Evolutionary conservation across 768 basidiomycete species (phyloP).

Genomic region (Suillus cothurnatus): DNA sequence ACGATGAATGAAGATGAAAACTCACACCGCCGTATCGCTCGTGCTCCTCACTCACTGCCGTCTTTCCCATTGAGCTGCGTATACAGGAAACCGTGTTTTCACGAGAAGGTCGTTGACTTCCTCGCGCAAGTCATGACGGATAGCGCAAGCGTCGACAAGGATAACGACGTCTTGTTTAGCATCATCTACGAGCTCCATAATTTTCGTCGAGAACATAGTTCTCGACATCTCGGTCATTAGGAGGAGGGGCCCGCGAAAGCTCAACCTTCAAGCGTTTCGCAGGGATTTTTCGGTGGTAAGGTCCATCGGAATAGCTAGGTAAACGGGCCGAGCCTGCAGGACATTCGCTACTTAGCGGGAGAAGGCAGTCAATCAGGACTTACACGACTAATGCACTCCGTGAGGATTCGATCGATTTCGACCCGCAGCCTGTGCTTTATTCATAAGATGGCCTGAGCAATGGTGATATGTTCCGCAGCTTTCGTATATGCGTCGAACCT

Average conservation of each 20-base stretch:
- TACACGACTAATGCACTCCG: constrained; percentile 63
- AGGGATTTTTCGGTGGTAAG: constrained; percentile 69
- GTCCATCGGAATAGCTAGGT: constrained; percentile 85
- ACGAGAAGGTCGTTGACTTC: constrained; percentile 65
- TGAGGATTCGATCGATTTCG: constrained; percentile 80
- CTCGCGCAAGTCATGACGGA: constrained; percentile 66
- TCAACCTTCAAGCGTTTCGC: constrained; percentile 62
- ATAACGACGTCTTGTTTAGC: constrained; percentile 67
- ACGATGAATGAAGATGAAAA: constrained; percentile 10
- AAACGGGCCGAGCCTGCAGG: constrained; percentile 77
- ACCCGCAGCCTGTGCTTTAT: constrained; percentile 55
- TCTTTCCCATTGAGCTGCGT: constrained; percentile 84
- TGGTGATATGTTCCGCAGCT: constrained; percentile 75
- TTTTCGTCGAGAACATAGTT: constrained; percentile 73
- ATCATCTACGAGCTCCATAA: constrained; percentile 61
- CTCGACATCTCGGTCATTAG: constrained; percentile 61
- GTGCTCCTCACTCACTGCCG: constrained; percentile 68
- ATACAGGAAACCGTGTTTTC: constrained; percentile 73
- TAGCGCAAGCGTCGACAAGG: constrained; percentile 80
- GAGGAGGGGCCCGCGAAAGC: constrained; percentile 48
- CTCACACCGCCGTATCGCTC: constrained; percentile 80
- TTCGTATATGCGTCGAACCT: constrained; percentile 82
- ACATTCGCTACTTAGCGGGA: background rate
- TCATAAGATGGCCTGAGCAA: constrained; percentile 63
- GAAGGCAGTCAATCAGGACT: background rate